Conservation (phyloP, 352 stramenopile species). For the Phytophthora sansomeana region DNA sequence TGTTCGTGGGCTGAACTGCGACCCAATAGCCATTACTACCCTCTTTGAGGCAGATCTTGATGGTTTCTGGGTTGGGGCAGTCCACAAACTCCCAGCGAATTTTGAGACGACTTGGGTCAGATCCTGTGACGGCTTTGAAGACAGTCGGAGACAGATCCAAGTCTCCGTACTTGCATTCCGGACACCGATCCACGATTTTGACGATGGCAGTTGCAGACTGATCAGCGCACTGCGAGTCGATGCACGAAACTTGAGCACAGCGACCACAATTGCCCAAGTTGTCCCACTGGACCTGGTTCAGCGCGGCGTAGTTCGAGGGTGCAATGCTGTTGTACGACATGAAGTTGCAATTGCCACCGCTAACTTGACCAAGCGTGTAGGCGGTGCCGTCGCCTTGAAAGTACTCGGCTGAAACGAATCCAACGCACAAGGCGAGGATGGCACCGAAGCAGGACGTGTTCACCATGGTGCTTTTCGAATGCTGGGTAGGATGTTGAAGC, state of each 20-base stretch:
- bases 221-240: slow-evolving; percentile 35
- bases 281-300: slow-evolving; percentile 62
- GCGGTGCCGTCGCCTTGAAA: slow-evolving; percentile 53
- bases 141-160: slow-evolving; percentile 44
- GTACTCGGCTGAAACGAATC: slow-evolving; percentile 18
- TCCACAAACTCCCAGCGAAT: slow-evolving; percentile 55
- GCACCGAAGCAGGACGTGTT: slow-evolving; percentile 1
- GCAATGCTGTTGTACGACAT: slow-evolving; percentile 46
- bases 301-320: slow-evolving; percentile 51
- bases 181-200: slow-evolving; percentile 50
- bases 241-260: slow-evolving; percentile 53
- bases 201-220: slow-evolving; percentile 24
- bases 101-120: slow-evolving; percentile 34
- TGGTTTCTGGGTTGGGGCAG: slow-evolving; percentile 37
- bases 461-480: slow-evolving; percentile 10
- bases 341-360: slow-evolving; percentile 61
- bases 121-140: slow-evolving; percentile 45
- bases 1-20: slow-evolving; percentile 52
- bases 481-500: slow-evolving; percentile 10
- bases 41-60: slow-evolving; percentile 52
- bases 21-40: slow-evolving; percentile 49
- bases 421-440: slow-evolving; percentile 6
- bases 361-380: slow-evolving; percentile 47
- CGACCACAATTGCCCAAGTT: slow-evolving; percentile 45
- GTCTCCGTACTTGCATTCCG: slow-evolving; percentile 48